Conservation (phyloP, 345 rosid genomes). For the Eucalyptus victrix region DNA sequence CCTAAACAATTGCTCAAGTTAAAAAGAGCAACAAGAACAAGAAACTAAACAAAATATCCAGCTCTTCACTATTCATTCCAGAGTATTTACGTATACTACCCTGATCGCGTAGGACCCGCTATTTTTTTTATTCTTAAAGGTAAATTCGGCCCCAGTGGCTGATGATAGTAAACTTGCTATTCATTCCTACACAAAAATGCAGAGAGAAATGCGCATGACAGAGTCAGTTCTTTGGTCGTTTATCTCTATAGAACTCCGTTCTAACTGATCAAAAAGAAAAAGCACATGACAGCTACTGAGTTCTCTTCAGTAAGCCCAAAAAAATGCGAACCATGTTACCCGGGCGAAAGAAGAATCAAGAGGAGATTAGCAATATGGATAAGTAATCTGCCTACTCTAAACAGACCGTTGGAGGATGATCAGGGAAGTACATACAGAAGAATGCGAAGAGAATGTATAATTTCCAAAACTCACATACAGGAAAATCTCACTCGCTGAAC, state of each 20-base stretch:
- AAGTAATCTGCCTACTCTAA: too few species aligned
- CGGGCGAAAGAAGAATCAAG: background rate
- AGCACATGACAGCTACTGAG: background rate
- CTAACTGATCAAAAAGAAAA: background rate
- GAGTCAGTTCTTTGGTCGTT: background rate
- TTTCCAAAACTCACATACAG: background rate
- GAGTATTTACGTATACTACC: background rate
- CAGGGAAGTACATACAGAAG: background rate
- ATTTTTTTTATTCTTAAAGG: rapidly evolving
- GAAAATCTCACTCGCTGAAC: background rate
- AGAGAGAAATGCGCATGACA: background rate
- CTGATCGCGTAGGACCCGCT: rapidly evolving
- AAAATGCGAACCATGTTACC: background rate
- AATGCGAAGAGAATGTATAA: background rate
- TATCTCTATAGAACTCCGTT: rapidly evolving
- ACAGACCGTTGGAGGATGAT: too few species aligned
- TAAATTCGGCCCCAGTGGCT: background rate
- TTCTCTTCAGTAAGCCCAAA: background rate
- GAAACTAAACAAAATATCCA: background rate
- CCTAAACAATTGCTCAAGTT: background rate
- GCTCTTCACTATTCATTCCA: background rate
- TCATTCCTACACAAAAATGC: background rate
- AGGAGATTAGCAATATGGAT: background rate
- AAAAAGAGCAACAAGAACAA: background rate
- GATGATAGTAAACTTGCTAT: background rate